Evolutionary conservation across 2,329 filamentous ascomycete species (phyloP).

Genomic region (Pseudogymnoascus sp.): DNA sequence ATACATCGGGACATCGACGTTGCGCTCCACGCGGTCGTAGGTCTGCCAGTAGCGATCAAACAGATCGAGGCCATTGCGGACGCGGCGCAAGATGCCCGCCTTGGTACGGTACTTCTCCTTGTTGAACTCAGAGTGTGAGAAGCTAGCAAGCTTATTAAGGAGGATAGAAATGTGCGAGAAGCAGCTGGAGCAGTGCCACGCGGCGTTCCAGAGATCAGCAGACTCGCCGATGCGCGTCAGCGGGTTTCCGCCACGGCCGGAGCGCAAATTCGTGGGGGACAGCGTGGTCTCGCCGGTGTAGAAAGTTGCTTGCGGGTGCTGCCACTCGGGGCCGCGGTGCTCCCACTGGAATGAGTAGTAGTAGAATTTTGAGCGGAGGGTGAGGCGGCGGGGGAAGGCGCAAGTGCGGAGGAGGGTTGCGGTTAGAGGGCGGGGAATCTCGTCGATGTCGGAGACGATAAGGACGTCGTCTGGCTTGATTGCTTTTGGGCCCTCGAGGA

Average conservation of each 20-base stretch:
- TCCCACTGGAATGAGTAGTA: conserved; percentile 51
- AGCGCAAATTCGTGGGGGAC: conserved; percentile 44
- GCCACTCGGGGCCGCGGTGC: conserved; percentile 39
- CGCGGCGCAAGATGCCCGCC: conserved; percentile 40
- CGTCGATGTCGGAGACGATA: conserved; percentile 49
- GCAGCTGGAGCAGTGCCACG: conserved; percentile 56
- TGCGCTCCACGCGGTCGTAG: conserved; percentile 1
- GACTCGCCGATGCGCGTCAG: conserved; percentile 34
- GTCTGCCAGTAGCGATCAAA: conserved; percentile 7
- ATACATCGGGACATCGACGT: neutral
- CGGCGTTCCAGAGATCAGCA: conserved; percentile 39
- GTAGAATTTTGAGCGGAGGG: conserved; percentile 43
- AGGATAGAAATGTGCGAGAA: conserved; percentile 48
- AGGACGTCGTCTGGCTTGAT: conserved; percentile 45
- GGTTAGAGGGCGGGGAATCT: conserved; percentile 46
- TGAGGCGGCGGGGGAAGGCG: conserved; percentile 43
- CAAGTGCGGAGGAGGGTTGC: conserved; percentile 42
- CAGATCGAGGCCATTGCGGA: conserved; percentile 45
- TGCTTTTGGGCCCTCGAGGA: conserved; percentile 33
- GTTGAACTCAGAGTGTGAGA: conserved; percentile 48
- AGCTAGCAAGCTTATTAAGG: conserved; percentile 46
- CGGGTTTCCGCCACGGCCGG: conserved; percentile 35
- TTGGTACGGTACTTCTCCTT: conserved; percentile 38
- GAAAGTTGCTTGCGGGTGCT: conserved; percentile 51
- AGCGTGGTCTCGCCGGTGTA: conserved; percentile 43